Percentiles rank a stretch among this genome's conserved stretches.
phyloP scores from a whole-genome alignment of 768 basidiomycete species.

The Kwoniella dendrophila region DNA sequence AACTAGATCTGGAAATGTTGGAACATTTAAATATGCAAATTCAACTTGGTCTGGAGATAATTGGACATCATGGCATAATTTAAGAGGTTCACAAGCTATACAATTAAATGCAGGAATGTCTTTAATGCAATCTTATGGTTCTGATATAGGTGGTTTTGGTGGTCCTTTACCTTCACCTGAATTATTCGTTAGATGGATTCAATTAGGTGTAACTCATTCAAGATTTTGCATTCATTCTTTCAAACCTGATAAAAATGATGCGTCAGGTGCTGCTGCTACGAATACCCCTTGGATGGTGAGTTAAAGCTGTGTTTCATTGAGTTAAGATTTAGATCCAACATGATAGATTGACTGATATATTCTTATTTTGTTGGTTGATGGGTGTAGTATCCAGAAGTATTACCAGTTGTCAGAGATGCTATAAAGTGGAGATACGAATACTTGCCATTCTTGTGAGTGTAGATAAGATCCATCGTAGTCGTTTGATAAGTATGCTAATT shows the following conservation, averaged over 20 bases:
- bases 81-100: conserved; percentile 51
- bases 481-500: background rate
- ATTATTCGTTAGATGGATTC: conserved; percentile 54
- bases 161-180: conserved; percentile 51
- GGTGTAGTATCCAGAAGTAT: conserved; percentile 49
- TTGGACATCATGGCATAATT: conserved; percentile 50
- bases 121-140: conserved; percentile 49
- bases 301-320: background rate
- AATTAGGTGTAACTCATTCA: conserved; percentile 47
- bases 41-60: conserved; percentile 56
- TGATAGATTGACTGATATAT: conserved; percentile 32
- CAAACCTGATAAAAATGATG: conserved; percentile 52
- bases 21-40: conserved; percentile 49
- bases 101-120: conserved; percentile 52
- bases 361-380: background rate
- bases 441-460: conserved; percentile 52
- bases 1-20: conserved; percentile 53
- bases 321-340: conserved; percentile 25
- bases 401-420: conserved; percentile 43
- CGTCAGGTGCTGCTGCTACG: conserved; percentile 41
- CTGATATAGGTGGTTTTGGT: conserved; percentile 55
- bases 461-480: background rate
- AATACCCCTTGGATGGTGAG: conserved; percentile 55
- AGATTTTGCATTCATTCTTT: conserved; percentile 55
- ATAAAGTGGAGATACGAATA: conserved; percentile 56